Base-by-base conservation (phyloP, 2,329 filamentous ascomycete genomes). In the Ceratocystis destructans region DNA sequence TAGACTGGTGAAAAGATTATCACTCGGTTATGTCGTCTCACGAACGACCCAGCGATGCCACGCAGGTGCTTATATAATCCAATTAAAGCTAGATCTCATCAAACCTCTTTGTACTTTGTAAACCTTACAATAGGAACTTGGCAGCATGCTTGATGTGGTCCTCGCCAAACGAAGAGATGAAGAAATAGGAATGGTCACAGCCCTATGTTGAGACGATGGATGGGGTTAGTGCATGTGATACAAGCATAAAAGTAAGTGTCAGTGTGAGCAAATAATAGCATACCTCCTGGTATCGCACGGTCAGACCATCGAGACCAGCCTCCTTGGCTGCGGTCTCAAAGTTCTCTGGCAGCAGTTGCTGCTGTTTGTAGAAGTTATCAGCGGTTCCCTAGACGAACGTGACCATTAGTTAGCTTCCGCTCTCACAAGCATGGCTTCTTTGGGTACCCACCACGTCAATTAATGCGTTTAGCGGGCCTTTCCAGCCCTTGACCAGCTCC, bases 141-240 rank as follows among this genome's bases (percentile, higher is more conserved):
- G 92, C 93, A 68, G 91, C 91, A 77, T 95, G 90, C 72, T 90
- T 87, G 71, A 97, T 83, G 76, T 99, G 94, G 71, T 97, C 92
- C 72, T 89, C 87, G 55, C 87, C 84, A 75, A 99, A 99, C 17
- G 85, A 86, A 45, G 92, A 87, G 80, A 99, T 95, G 77, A 96
- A 96, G 77, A 86, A 99, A 79, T 99, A 99, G 69, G 90, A 96
- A 78, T 99, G 94, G 75, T 99, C 94, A 74, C 99, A 97, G 69
- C 86, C 91, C 78, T 89, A 25, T 7, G 22, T 20, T 73, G 4
- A 4, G 20, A 4, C n/a, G 5, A 5, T 33, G 37, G 5, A 5
- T 33, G 37, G 33, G 15, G n/a, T 61, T 33, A 17, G 3, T 64
- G 8, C 37, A 41, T 41, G 37, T 3, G 6, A n/a, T 61, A 28